phyloP scores from a whole-genome alignment of 768 basidiomycete genomes.

The Suillus plorans region DNA sequence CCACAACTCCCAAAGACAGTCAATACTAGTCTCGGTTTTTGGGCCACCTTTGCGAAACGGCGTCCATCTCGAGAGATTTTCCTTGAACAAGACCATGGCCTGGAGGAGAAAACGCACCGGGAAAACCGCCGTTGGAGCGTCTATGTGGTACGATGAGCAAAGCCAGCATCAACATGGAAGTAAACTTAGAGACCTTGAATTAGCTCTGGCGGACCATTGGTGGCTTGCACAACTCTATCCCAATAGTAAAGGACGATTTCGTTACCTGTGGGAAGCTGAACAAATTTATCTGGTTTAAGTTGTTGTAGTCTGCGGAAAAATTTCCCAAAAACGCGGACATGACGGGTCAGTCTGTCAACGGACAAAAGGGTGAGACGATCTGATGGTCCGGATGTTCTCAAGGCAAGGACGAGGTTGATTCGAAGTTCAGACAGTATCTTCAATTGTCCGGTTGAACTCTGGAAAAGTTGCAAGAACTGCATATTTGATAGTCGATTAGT shows the following conservation, averaged over 20 bases:
- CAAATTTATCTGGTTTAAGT: slow-evolving; percentile 56
- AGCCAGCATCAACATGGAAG: background rate
- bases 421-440: slow-evolving; percentile 58
- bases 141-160: slow-evolving; percentile 33
- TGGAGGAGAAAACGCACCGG: slow-evolving; percentile 83
- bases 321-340: slow-evolving; percentile 74
- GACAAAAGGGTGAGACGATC: slow-evolving; percentile 43
- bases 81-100: slow-evolving; percentile 84
- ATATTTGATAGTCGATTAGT: slow-evolving; percentile 4
- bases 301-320: slow-evolving; percentile 77
- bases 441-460: slow-evolving; percentile 55
- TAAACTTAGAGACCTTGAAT: slow-evolving; percentile 51
- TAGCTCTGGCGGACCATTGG: slow-evolving; percentile 47
- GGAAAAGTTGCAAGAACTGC: slow-evolving; percentile 65
- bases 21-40: slow-evolving; percentile 57
- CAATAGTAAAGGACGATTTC: slow-evolving; percentile 79
- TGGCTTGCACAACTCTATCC: slow-evolving; percentile 76
- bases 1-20: background rate
- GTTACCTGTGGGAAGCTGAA: slow-evolving; percentile 58
- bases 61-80: slow-evolving; percentile 77
- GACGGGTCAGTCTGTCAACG: slow-evolving; percentile 61
- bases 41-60: slow-evolving; percentile 60
- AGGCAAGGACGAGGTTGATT: slow-evolving; percentile 46
- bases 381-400: slow-evolving; percentile 35
- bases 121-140: slow-evolving; percentile 61